Conservation (phyloP, 2,329 filamentous ascomycete species). For the Orbilia oligospora region DNA sequence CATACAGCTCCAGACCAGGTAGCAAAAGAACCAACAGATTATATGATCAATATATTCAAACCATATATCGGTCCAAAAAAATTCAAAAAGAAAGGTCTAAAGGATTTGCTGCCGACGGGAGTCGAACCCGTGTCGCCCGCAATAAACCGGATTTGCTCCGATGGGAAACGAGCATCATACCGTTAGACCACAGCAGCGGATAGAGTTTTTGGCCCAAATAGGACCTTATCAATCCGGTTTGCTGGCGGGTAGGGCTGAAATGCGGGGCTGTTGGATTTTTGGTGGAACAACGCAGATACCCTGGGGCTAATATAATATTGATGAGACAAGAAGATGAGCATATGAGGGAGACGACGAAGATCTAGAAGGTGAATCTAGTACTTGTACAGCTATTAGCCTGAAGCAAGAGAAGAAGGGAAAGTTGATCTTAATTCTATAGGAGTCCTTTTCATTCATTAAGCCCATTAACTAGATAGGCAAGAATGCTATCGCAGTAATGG, state of each 20-base stretch:
- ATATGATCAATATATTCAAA: too few species aligned
- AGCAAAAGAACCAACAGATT: neutral
- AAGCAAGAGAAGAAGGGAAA: too few species aligned
- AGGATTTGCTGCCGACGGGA: slow-evolving; percentile 53
- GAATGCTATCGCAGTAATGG: too few species aligned
- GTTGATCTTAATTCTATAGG: too few species aligned
- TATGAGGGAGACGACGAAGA: too few species aligned
- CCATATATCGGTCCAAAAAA: neutral
- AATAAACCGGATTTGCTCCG: slow-evolving; percentile 42
- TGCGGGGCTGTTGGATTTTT: slow-evolving; percentile 39
- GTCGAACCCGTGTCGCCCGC: slow-evolving; percentile 58
- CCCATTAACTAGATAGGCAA: too few species aligned
- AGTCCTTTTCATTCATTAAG: too few species aligned
- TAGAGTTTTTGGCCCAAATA: slow-evolving; percentile 17
- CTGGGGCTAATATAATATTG: too few species aligned
- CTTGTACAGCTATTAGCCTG: too few species aligned
- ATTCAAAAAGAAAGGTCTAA: slow-evolving; percentile 35
- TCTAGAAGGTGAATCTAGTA: too few species aligned
- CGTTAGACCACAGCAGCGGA: slow-evolving; percentile 58
- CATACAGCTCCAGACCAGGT: too few species aligned
- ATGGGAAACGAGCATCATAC: slow-evolving; percentile 60
- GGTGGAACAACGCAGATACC: slow-evolving; percentile 7
- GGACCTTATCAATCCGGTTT: slow-evolving; percentile 10
- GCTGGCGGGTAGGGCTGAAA: neutral
- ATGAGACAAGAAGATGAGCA: too few species aligned